These are phyloP conservation scores for Tagetes patula DNA, from an alignment of 129 eudicot species.

Conservation along the genomic window DNA sequence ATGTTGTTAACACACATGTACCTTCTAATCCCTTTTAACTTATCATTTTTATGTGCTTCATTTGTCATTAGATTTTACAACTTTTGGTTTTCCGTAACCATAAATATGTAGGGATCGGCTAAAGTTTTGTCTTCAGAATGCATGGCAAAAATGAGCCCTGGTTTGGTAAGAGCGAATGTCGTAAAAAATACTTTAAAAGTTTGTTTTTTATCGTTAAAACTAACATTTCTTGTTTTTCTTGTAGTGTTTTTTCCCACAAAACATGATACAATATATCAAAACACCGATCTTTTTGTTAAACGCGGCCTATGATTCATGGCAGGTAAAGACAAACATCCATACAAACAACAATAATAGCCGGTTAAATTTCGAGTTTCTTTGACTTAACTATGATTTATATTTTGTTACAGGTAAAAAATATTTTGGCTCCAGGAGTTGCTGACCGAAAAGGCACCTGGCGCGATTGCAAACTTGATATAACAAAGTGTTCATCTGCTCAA, in stretches of 20 bases:
- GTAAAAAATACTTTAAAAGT: not conserved
- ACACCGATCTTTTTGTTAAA: constrained; percentile 74
- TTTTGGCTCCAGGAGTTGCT: constrained; percentile 43
- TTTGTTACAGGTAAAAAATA: constrained; percentile 33
- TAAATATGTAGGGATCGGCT: constrained; percentile 59
- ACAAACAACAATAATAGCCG: not conserved
- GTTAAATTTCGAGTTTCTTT: not conserved
- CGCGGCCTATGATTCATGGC: constrained; percentile 97
- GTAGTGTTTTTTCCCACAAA: constrained; percentile 95
- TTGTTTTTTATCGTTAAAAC: not conserved
- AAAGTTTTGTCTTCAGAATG: constrained; percentile 68
- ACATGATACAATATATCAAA: constrained; percentile 46
- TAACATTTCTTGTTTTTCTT: constrained; percentile 19
- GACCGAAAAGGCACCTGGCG: constrained; percentile 41
- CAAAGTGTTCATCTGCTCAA: constrained; percentile 43
- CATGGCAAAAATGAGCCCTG: constrained; percentile 56
- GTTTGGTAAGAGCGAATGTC: constrained; percentile 58
- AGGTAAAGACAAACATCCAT: constrained; percentile 51
- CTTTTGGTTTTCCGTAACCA: not conserved
- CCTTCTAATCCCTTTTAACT: constrained; percentile 5
- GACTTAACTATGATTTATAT: not conserved
- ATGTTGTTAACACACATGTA: constrained; percentile 73
- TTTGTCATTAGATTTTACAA: not conserved
- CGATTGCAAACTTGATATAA: constrained; percentile 36
- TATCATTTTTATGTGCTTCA: not conserved